Conservation (phyloP, 2,329 filamentous ascomycete species). For the Trichophyton equinum region DNA sequence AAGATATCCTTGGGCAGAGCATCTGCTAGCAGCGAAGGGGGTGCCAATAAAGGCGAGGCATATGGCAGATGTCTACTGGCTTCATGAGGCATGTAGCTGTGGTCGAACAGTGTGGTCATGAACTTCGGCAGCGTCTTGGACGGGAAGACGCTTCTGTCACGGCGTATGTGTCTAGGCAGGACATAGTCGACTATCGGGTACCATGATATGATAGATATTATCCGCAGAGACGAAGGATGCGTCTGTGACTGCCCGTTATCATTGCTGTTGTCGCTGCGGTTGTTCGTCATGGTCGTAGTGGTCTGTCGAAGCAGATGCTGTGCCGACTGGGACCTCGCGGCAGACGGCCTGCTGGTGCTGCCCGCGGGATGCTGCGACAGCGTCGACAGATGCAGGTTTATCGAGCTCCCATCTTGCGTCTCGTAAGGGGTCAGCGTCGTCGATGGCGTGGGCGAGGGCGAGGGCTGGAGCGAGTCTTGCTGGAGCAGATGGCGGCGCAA, state of each 20-base stretch:
- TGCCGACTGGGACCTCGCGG: constrained; percentile 13
- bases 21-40: constrained; percentile 40
- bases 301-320: constrained; percentile 7
- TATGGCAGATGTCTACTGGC: constrained; percentile 44
- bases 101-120: constrained; percentile 39
- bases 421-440: constrained; percentile 4
- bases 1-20: constrained; percentile 48
- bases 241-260: neutral
- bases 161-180: constrained; percentile 45
- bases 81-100: constrained; percentile 36
- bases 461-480: constrained; percentile 7
- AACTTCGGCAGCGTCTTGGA: constrained; percentile 37
- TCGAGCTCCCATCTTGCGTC: neutral
- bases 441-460: constrained; percentile 9
- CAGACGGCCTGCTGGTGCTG: constrained; percentile 12
- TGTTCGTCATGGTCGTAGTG: constrained; percentile 22
- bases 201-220: constrained; percentile 48
- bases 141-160: constrained; percentile 42
- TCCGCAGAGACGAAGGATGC: constrained; percentile 28
- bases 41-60: constrained; percentile 46
- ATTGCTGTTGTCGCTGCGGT: constrained; percentile 3
- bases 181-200: constrained; percentile 53
- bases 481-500: constrained; percentile 37
- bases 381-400: neutral
- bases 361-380: neutral